These are phyloP conservation scores for Pestalotiopsis sp. DNA, from an alignment of 2,329 filamentous ascomycete genomes.

Conservation along the genomic window DNA sequence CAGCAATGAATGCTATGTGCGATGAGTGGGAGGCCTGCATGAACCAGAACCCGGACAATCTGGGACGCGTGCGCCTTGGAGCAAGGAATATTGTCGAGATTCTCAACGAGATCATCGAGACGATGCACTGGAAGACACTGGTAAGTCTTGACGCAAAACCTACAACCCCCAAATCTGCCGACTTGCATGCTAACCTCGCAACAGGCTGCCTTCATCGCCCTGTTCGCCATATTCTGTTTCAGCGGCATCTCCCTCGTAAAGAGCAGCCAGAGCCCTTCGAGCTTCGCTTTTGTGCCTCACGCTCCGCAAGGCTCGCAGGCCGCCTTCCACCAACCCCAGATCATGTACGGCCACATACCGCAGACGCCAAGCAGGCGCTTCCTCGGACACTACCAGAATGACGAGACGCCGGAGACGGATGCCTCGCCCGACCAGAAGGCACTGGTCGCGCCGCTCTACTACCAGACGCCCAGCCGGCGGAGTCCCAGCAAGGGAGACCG, in stretches of 20 bases:
- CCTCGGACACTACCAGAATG: slow-evolving; percentile 22
- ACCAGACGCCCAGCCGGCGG: slow-evolving; percentile 50
- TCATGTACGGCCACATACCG: slow-evolving; percentile 30
- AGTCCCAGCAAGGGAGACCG: slow-evolving; percentile 48
- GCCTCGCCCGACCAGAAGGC: slow-evolving; percentile 47
- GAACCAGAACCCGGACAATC: slow-evolving; percentile 76
- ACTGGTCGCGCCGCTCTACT: slow-evolving; percentile 41
- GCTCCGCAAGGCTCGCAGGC: slow-evolving; percentile 20
- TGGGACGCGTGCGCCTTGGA: slow-evolving; percentile 79
- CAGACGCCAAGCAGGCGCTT: slow-evolving; percentile 29
- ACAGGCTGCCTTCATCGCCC: slow-evolving; percentile 28
- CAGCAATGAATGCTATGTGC: slow-evolving; percentile 75
- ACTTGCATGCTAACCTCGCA: slow-evolving; percentile 17
- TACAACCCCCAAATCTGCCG: not conserved
- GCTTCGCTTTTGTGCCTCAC: slow-evolving; percentile 21
- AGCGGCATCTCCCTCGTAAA: slow-evolving; percentile 34
- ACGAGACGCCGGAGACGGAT: slow-evolving; percentile 50
- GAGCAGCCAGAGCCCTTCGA: slow-evolving; percentile 22
- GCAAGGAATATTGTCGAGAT: slow-evolving; percentile 90
- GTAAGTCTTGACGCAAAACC: slow-evolving; percentile 37
- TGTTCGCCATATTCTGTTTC: slow-evolving; percentile 31
- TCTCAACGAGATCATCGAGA: slow-evolving; percentile 90
- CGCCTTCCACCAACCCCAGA: slow-evolving; percentile 21
- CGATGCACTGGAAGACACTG: slow-evolving; percentile 81
- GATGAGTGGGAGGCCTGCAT: slow-evolving; percentile 86